Evolutionary conservation across 2,329 filamentous ascomycete genomes (phyloP).

Genomic region (Cercospora zeae-maydis): DNA sequence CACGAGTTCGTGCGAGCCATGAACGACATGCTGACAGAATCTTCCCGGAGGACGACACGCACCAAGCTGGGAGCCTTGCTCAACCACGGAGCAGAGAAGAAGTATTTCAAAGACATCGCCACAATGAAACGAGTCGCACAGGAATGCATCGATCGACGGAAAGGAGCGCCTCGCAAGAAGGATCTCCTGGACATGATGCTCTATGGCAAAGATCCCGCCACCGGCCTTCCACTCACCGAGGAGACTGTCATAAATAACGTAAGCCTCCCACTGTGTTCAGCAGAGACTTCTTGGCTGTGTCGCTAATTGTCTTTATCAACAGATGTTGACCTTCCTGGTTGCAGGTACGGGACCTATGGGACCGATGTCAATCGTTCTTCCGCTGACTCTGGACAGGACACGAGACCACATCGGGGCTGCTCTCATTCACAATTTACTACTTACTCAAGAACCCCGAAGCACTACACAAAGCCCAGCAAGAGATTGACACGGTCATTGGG

Average conservation of each 20-base stretch:
- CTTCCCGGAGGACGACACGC: conserved; percentile 34
- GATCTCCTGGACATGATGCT: conserved; percentile 67
- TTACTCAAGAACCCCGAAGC: conserved; percentile 61
- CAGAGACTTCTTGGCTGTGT: neutral
- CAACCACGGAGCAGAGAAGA: conserved; percentile 33
- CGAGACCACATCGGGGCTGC: conserved; percentile 65
- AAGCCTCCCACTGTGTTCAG: neutral
- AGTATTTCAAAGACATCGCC: conserved; percentile 55
- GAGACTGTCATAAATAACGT: conserved; percentile 61
- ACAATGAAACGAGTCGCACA: conserved; percentile 56
- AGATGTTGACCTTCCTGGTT: conserved; percentile 64
- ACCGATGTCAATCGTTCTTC: neutral
- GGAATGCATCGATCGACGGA: conserved; percentile 66
- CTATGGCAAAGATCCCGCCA: conserved; percentile 61
- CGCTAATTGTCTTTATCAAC: neutral
- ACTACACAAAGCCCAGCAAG: conserved; percentile 60
- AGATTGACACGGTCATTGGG: conserved; percentile 65
- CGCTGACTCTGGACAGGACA: conserved; percentile 46
- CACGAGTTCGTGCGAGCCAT: conserved; percentile 62
- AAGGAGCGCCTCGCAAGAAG: conserved; percentile 58
- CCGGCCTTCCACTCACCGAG: conserved; percentile 59
- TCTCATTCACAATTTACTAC: conserved; percentile 64
- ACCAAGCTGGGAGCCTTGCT: conserved; percentile 35
- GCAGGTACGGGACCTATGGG: conserved; percentile 36
- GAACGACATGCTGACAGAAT: conserved; percentile 57